Conservation (phyloP, 1,284 basidiomycete species). For the Neonothopanus nambi region DNA sequence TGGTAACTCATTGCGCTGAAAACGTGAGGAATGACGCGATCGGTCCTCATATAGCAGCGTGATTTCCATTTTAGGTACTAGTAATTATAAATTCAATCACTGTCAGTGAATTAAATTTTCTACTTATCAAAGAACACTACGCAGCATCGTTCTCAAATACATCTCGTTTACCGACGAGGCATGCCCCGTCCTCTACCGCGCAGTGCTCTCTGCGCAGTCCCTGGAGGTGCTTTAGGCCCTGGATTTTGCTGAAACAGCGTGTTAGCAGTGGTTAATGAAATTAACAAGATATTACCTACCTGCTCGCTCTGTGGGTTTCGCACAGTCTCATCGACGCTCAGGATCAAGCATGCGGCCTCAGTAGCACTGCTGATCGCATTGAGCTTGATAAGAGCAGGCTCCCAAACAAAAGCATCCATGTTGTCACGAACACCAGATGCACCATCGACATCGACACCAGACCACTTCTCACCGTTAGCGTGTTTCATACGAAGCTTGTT, state of each 20-base stretch:
- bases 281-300: constrained; percentile 45
- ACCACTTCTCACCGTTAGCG: constrained; percentile 86
- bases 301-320: constrained; percentile 90
- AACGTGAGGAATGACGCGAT: constrained; percentile 12
- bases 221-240: constrained; percentile 83
- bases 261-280: constrained; percentile 17
- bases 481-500: constrained; percentile 99
- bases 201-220: constrained; percentile 79
- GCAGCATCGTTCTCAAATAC: background rate
- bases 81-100: background rate
- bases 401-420: constrained; percentile 98
- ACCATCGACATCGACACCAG: constrained; percentile 94
- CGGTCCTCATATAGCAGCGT: background rate
- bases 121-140: constrained; percentile 1
- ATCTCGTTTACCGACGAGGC: constrained; percentile 56
- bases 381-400: constrained; percentile 92
- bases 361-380: constrained; percentile 95
- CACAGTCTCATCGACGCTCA: constrained; percentile 95
- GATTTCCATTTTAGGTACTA: background rate
- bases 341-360: constrained; percentile 94
- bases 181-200: constrained; percentile 81
- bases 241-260: constrained; percentile 53
- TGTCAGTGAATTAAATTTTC: background rate
- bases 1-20: constrained; percentile 13
- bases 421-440: constrained; percentile 90